Percentiles rank a stretch among this genome's conserved stretches.
Conservation (phyloP, 108 stramenopile genomes). For the Nitzschia palea region DNA sequence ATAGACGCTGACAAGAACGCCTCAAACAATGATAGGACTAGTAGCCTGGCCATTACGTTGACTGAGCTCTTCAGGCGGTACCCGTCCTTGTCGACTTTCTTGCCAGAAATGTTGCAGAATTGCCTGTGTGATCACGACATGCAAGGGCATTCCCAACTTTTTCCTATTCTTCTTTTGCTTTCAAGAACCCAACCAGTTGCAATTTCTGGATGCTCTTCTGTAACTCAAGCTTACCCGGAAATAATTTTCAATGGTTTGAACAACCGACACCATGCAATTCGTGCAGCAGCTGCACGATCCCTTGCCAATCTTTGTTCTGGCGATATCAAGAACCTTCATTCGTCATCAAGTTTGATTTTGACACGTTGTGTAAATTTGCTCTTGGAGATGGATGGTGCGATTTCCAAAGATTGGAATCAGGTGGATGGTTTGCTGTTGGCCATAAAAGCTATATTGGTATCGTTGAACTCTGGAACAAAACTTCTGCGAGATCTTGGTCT, state of each 20-base stretch:
- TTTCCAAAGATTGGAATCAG: constrained; percentile 20
- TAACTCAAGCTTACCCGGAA: constrained; percentile 24
- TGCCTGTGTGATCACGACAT: constrained; percentile 16
- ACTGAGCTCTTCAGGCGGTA: constrained; percentile 52
- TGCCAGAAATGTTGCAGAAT: constrained; percentile 31
- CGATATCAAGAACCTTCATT: neutral
- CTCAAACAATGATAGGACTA: constrained; percentile 32
- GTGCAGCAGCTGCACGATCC: constrained; percentile 51
- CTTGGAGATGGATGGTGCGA: neutral
- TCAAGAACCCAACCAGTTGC: constrained; percentile 50
- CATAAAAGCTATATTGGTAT: constrained; percentile 8
- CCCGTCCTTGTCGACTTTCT: constrained; percentile 38
- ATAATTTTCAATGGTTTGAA: constrained; percentile 32
- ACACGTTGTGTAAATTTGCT: neutral
- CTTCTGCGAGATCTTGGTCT: neutral
- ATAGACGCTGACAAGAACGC: constrained; percentile 73
- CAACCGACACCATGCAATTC: constrained; percentile 36
- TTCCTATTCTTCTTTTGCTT: constrained; percentile 59
- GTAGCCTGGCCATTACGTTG: constrained; percentile 52
- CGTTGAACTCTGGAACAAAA: neutral
- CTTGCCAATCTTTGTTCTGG: constrained; percentile 44
- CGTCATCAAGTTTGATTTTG: constrained; percentile 9
- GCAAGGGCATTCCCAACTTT: constrained; percentile 24
- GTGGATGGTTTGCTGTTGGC: constrained; percentile 35
- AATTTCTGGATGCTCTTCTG: constrained; percentile 17